A percentile compares a stretch with the other conserved stretches of the same genome.
These are phyloP conservation scores for Petunia hybrid DNA, from an alignment of 305 asterid genomes.

Conservation along the genomic window DNA sequence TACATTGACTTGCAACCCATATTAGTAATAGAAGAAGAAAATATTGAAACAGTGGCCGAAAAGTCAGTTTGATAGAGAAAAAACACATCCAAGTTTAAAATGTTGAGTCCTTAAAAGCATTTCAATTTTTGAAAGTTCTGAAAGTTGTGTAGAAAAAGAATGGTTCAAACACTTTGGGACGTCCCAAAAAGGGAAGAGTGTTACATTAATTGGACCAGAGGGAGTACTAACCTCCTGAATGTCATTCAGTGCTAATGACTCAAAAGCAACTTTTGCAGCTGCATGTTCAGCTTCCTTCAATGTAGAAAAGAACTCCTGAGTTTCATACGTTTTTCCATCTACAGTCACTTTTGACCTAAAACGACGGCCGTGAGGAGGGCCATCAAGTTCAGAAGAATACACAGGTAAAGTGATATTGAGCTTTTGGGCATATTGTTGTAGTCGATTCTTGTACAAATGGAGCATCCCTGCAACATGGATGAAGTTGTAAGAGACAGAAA, in stretches of 20 bases:
- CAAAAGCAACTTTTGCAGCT: conserved; percentile 82
- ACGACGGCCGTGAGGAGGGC: conserved; percentile 79
- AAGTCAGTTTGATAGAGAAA: conserved; percentile 25
- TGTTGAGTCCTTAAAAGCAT: not conserved
- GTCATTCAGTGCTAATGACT: conserved; percentile 49
- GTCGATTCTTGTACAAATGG: conserved; percentile 70
- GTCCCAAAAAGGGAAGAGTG: conserved; percentile 24
- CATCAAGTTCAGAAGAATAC: conserved; percentile 65
- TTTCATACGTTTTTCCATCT: conserved; percentile 57
- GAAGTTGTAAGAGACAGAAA: conserved; percentile 22
- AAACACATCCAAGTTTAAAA: conserved; percentile 19
- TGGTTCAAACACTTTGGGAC: conserved; percentile 8
- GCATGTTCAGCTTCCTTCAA: conserved; percentile 93
- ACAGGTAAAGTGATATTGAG: conserved; percentile 56
- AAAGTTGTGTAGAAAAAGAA: conserved; percentile 3
- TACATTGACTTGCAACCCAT: conserved; percentile 11
- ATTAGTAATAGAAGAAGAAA: conserved; percentile 26
- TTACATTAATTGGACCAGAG: not conserved
- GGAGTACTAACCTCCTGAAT: conserved; percentile 63
- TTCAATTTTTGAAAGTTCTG: not conserved
- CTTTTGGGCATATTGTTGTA: conserved; percentile 78
- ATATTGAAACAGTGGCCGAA: conserved; percentile 30
- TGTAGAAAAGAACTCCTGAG: conserved; percentile 57
- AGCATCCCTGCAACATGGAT: conserved; percentile 44
- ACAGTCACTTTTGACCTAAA: conserved; percentile 68